Percentiles rank a stretch among this genome's conserved stretches.
Conservation (phyloP, 768 basidiomycete species). For the Rhodotorula sphaerocarpa region DNA sequence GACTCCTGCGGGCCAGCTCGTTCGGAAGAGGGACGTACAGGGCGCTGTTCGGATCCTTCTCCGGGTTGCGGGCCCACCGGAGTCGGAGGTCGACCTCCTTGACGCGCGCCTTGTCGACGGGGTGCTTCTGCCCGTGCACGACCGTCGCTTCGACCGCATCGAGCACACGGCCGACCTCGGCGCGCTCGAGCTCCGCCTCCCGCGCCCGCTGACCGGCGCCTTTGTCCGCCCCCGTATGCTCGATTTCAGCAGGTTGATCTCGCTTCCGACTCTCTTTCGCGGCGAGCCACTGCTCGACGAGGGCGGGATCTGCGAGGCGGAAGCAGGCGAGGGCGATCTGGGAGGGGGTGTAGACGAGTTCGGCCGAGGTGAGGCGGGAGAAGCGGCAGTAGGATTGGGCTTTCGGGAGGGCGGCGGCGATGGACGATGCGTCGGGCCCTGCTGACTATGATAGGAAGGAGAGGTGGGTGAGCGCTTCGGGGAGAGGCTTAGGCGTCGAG, state of each 20-base stretch:
- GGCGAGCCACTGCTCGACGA: constrained; percentile 56
- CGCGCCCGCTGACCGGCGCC: background rate
- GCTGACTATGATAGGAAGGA: background rate
- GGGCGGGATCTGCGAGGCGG: constrained; percentile 55
- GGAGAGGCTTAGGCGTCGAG: too few species aligned
- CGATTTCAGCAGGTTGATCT: background rate
- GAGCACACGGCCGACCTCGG: constrained; percentile 27
- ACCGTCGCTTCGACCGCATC: constrained; percentile 49
- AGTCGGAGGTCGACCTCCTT: constrained; percentile 81
- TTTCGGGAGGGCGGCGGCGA: constrained; percentile 4
- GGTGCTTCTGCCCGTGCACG: constrained; percentile 53
- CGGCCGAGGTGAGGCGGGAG: constrained; percentile 83
- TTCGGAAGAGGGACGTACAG: constrained; percentile 39
- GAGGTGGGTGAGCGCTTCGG: background rate
- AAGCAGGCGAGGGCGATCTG: constrained; percentile 83
- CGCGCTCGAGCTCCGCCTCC: constrained; percentile 24
- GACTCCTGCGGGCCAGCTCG: too few species aligned
- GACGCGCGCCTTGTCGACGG: constrained; percentile 72
- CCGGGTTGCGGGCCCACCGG: constrained; percentile 85
- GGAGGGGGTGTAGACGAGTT: constrained; percentile 82
- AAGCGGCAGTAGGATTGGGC: constrained; percentile 5
- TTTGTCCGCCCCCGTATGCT: too few species aligned
- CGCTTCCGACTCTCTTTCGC: constrained; percentile 11
- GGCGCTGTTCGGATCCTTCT: constrained; percentile 78
- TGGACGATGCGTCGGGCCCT: background rate